phyloP scores from a whole-genome alignment of 148 eudicot genomes.

The Pouteria glomerata region DNA sequence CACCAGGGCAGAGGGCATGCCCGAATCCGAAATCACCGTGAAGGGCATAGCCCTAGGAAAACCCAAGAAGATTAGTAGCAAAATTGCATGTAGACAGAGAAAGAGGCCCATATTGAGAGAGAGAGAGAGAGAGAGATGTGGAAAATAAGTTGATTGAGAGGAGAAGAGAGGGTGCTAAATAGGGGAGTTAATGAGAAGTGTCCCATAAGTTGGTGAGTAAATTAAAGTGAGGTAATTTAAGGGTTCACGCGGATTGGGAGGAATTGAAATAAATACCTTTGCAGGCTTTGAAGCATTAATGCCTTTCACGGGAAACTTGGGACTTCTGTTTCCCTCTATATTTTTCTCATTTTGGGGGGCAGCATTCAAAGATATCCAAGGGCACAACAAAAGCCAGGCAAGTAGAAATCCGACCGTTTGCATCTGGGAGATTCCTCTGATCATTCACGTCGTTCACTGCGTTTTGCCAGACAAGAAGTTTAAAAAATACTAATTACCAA shows the following conservation, averaged over 20 bases:
- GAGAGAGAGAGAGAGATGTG: neutral
- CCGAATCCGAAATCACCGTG: slow-evolving; percentile 69
- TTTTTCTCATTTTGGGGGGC: too few relatives aligned
- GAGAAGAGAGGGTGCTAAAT: neutral
- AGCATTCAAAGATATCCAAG: too few relatives aligned
- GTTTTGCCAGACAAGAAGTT: too few relatives aligned
- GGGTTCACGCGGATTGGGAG: slow-evolving; percentile 54
- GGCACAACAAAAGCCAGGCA: too few relatives aligned
- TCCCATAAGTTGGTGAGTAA: slow-evolving; percentile 26
- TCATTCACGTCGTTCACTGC: too few relatives aligned
- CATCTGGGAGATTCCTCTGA: too few relatives aligned
- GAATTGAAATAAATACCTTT: slow-evolving; percentile 34
- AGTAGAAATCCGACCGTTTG: too few relatives aligned
- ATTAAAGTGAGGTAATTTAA: slow-evolving; percentile 24
- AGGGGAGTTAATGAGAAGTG: slow-evolving; percentile 12
- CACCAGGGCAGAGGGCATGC: slow-evolving; percentile 49
- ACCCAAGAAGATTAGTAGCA: slow-evolving; percentile 25
- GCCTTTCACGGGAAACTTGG: slow-evolving; percentile 45
- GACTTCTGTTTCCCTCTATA: too few relatives aligned
- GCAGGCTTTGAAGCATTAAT: slow-evolving; percentile 34
- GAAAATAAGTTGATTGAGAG: neutral
- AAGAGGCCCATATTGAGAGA: slow-evolving; percentile 22
- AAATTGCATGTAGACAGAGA: slow-evolving; percentile 6
- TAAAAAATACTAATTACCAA: too few relatives aligned
- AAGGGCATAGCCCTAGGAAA: slow-evolving; percentile 32